A percentile compares a stretch with the other conserved stretches of the same genome.
phyloP scores from a whole-genome alignment of 345 rosid species.

The Carallia brachiata region DNA sequence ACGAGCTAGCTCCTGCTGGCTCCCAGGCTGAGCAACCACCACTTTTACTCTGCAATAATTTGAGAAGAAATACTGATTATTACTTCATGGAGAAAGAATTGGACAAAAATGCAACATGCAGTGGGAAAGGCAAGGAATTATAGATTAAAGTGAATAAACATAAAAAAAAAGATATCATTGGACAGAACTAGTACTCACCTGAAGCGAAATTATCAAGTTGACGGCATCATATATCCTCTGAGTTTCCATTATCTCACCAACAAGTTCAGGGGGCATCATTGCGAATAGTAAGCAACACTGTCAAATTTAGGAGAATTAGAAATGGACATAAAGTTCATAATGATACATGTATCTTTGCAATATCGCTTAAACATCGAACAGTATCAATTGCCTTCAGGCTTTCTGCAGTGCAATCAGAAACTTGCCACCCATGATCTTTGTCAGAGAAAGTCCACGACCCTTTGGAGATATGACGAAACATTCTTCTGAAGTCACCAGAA shows the following conservation, averaged over 20 bases:
- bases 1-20: conserved; percentile 14
- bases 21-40: conserved; percentile 49
- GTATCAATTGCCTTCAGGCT: conserved; percentile 11
- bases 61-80: not conserved
- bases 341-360: too few species aligned
- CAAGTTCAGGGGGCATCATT: conserved; percentile 25
- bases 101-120: not conserved
- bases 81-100: too few species aligned
- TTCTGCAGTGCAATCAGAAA: conserved; percentile 30
- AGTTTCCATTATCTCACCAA: conserved; percentile 33
- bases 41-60: conserved; percentile 30
- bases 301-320: not conserved
- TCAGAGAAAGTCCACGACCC: conserved; percentile 26
- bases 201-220: conserved; percentile 34
- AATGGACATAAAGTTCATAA: not conserved
- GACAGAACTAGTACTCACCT: conserved; percentile 22
- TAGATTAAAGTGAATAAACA: not conserved
- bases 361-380: not conserved
- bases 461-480: conserved; percentile 16
- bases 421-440: conserved; percentile 26
- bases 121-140: not conserved
- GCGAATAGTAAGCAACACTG: conserved; percentile 38
- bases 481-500: conserved; percentile 15
- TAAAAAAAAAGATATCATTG: not conserved
- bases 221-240: conserved; percentile 29